Evolutionary conservation across 2,329 filamentous ascomycete genomes (phyloP).

Genomic region (Didymosphaeria variabile): DNA sequence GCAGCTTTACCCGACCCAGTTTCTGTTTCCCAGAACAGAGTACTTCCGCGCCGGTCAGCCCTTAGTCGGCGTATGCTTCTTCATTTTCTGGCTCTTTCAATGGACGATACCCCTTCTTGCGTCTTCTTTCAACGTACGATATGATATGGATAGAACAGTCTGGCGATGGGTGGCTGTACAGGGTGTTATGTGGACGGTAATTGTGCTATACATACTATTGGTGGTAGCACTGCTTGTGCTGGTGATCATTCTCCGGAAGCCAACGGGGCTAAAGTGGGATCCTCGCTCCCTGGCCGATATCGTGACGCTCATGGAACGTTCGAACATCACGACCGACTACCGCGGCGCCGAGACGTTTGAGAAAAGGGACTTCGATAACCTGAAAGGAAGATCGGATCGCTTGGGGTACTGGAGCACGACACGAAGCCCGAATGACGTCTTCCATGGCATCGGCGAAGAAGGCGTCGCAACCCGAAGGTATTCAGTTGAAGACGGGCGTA

Average conservation of each 20-base stretch:
- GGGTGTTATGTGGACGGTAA: constrained; percentile 78
- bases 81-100: constrained; percentile 79
- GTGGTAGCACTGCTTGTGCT: constrained; percentile 66
- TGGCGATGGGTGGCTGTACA: constrained; percentile 87
- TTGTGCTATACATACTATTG: constrained; percentile 76
- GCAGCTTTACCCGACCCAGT: constrained; percentile 67
- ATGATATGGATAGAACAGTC: constrained; percentile 63
- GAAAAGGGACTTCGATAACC: constrained; percentile 62
- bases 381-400: constrained; percentile 69
- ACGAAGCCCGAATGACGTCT: constrained; percentile 70
- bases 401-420: constrained; percentile 88
- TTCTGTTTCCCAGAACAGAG: constrained; percentile 73
- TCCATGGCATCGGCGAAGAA: constrained; percentile 80
- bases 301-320: constrained; percentile 78
- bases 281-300: constrained; percentile 82
- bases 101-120: constrained; percentile 85
- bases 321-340: constrained; percentile 80
- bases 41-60: constrained; percentile 74
- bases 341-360: constrained; percentile 71
- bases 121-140: constrained; percentile 74
- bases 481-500: constrained; percentile 59
- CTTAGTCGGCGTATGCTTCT: constrained; percentile 70
- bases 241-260: constrained; percentile 68
- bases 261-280: constrained; percentile 87
- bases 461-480: constrained; percentile 62